A percentile compares a stretch with the other conserved stretches of the same genome.
Evolutionary conservation across 495 filamentous ascomycete genomes (phyloP).

Genomic region (Barbatosphaeria neglecta): DNA sequence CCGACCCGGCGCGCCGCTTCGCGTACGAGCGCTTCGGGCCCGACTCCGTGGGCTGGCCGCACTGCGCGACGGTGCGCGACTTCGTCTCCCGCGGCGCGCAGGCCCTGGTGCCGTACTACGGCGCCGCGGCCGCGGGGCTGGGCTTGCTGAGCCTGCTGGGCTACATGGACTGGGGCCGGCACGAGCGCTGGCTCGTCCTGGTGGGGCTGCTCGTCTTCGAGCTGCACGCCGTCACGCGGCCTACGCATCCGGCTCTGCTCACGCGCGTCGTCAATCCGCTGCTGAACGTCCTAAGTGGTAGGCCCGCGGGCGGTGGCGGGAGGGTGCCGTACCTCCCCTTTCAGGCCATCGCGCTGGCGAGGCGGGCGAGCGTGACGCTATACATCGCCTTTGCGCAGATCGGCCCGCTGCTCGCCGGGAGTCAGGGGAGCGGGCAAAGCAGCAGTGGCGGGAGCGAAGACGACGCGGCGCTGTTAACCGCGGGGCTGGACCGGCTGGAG

Average conservation of each 20-base stretch:
- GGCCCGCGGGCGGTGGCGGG: slow-evolving; percentile 23
- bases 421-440: slow-evolving; percentile 17
- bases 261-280: slow-evolving; percentile 53
- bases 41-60: slow-evolving; percentile 53
- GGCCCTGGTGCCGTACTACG: slow-evolving; percentile 52
- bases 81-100: slow-evolving; percentile 55
- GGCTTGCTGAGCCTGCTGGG: slow-evolving; percentile 61
- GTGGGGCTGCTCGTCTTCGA: slow-evolving; percentile 61
- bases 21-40: slow-evolving; percentile 91
- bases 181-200: slow-evolving; percentile 81
- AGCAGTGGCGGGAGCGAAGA: slow-evolving; percentile 15
- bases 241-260: slow-evolving; percentile 43
- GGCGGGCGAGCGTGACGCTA: slow-evolving; percentile 64
- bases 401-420: slow-evolving; percentile 44
- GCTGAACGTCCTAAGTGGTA: too few relatives aligned
- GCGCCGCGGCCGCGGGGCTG: slow-evolving; percentile 46
- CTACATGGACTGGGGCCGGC: slow-evolving; percentile 74
- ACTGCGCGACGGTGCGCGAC: slow-evolving; percentile 61
- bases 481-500: slow-evolving; percentile 48
- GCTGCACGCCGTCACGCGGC: slow-evolving; percentile 57
- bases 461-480: slow-evolving; percentile 22
- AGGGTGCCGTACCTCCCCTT: slow-evolving; percentile 74
- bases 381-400: slow-evolving; percentile 89
- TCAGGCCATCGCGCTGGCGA: slow-evolving; percentile 66
- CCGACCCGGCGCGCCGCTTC: slow-evolving; percentile 68